A percentile compares a stretch with the other conserved stretches of the same genome.
These are phyloP conservation scores for Globisporangium ultimum DNA, from an alignment of 352 stramenopile species.

Conservation along the genomic window DNA sequence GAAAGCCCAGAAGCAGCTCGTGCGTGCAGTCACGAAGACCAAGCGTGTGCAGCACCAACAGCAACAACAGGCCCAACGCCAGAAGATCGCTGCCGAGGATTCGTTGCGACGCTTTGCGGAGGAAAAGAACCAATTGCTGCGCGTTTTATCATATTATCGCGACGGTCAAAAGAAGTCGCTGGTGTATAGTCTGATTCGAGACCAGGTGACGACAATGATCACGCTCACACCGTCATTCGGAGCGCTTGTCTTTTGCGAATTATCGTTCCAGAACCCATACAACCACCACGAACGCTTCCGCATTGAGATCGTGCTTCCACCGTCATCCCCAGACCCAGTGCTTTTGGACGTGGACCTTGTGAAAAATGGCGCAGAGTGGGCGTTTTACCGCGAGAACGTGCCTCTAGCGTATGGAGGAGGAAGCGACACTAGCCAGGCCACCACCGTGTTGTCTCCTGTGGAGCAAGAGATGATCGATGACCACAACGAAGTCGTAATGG, in stretches of 20 bases:
- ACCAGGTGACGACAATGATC: conserved; percentile 86
- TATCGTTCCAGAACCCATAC: conserved; percentile 90
- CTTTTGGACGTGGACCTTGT: conserved; percentile 76
- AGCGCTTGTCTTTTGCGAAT: conserved; percentile 85
- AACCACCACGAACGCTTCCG: conserved; percentile 88
- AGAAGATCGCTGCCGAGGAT: conserved; percentile 13
- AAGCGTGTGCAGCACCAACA: conserved; percentile 22
- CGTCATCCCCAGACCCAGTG: conserved; percentile 22
- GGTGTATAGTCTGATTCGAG: conserved; percentile 85
- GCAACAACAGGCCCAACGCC: conserved; percentile 14
- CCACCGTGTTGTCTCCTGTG: conserved; percentile 28
- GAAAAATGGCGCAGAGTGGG: conserved; percentile 77
- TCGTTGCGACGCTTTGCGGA: conserved; percentile 51
- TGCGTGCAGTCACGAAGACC: conserved; percentile 41
- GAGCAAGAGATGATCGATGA: conserved; percentile 94
- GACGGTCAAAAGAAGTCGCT: conserved; percentile 94
- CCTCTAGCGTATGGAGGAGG: conserved; percentile 47
- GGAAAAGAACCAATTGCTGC: conserved; percentile 83
- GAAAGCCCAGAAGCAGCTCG: conserved; percentile 53
- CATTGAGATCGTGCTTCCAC: conserved; percentile 69
- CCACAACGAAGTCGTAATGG: conserved; percentile 83
- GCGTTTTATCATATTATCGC: conserved; percentile 90
- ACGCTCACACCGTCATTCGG: conserved; percentile 80
- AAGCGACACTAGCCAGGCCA: conserved; percentile 6
- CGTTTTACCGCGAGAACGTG: conserved; percentile 67